Conservation (phyloP, 225 moss, liverwort and hornwort genomes). For the Antitrichia curtipendula region DNA sequence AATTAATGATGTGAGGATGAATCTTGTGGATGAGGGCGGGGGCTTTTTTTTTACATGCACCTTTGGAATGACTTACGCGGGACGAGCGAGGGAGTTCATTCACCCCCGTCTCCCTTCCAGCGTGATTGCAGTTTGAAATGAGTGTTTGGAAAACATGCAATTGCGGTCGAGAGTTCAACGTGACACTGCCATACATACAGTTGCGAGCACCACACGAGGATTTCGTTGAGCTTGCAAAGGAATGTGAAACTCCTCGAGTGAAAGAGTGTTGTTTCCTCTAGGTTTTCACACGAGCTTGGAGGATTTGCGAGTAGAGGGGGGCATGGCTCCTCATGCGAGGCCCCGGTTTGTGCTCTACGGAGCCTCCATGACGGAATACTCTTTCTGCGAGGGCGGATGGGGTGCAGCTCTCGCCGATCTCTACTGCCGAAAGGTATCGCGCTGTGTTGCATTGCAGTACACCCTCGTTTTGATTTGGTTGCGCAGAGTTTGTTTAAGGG, state of each 20-base stretch:
- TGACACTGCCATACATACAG: not conserved
- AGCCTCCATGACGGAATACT: slow-evolving; percentile 40
- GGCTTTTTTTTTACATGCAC: no score
- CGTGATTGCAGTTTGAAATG: not conserved
- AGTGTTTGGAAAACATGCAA: not conserved
- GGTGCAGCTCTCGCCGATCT: slow-evolving; percentile 33
- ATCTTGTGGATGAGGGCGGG: no score
- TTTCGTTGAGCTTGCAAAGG: not conserved
- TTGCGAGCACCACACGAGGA: not conserved
- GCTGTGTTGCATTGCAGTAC: not conserved
- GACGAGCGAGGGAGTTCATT: no score
- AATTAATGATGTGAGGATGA: no score
- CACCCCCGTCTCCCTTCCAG: no score
- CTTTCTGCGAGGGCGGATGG: slow-evolving; percentile 29
- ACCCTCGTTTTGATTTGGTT: not conserved
- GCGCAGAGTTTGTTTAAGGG: not conserved
- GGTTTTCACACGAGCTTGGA: not conserved
- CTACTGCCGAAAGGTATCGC: slow-evolving; percentile 40
- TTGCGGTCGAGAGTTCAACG: not conserved
- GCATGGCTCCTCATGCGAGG: slow-evolving; percentile 14
- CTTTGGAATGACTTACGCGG: no score
- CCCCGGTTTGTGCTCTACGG: slow-evolving; percentile 38
- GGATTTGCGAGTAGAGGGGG: not conserved
- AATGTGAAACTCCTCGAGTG: not conserved
- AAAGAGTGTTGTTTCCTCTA: not conserved